Conservation (phyloP, 495 filamentous ascomycete genomes). For the Tricharina praecox region DNA sequence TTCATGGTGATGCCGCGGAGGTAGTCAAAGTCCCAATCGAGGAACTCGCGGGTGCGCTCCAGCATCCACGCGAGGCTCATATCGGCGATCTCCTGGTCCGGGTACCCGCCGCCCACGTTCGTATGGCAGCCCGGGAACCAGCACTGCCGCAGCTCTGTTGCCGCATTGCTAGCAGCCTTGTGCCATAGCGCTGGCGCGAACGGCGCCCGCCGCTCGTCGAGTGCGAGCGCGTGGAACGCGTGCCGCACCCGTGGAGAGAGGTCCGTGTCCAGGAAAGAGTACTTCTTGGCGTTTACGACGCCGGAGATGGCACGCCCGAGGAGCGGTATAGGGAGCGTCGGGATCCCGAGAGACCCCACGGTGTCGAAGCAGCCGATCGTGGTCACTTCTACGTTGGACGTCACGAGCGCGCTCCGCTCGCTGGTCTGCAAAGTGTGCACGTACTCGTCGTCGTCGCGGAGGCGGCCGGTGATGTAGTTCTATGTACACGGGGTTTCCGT, state of each 20-base stretch:
- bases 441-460: constrained; percentile 23
- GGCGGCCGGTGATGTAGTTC: constrained; percentile 41
- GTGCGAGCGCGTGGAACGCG: constrained; percentile 57
- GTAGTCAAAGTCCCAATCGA: constrained; percentile 24
- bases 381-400: constrained; percentile 15
- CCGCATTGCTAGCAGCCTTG: constrained; percentile 7
- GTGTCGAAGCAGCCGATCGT: constrained; percentile 41
- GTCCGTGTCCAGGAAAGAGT: constrained; percentile 33
- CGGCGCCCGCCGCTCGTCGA: constrained; percentile 48
- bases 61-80: constrained; percentile 45
- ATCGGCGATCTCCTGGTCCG: constrained; percentile 45
- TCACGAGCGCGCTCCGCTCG: constrained; percentile 10
- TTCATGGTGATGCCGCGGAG: constrained; percentile 16
- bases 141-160: constrained; percentile 44
- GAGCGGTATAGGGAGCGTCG: constrained; percentile 13
- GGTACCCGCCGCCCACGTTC: constrained; percentile 47
- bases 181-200: constrained; percentile 51
- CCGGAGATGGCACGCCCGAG: constrained; percentile 11
- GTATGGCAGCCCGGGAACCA: constrained; percentile 59
- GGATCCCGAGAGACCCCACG: constrained; percentile 41
- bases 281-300: constrained; percentile 35
- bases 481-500: no score
- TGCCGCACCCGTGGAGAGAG: constrained; percentile 35
- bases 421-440: constrained; percentile 9
- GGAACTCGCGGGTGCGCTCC: constrained; percentile 18